Percentiles rank a stretch among this genome's conserved stretches.
Conservation (phyloP, 2,329 filamentous ascomycete species). For the Nigrograna mackinnonii region DNA sequence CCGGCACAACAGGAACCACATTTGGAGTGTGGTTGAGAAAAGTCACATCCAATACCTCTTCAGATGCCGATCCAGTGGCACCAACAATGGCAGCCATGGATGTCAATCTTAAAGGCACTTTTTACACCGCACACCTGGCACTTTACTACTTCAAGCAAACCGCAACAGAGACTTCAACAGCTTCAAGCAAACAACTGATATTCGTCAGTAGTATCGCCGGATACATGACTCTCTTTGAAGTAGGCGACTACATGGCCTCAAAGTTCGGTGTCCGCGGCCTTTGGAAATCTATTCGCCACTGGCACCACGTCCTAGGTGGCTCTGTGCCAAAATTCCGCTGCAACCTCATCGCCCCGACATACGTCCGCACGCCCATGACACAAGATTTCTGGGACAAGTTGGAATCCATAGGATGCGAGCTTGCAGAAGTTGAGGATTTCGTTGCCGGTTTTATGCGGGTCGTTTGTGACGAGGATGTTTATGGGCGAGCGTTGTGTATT, state of each 20-base stretch:
- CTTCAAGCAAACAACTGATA: slow-evolving; percentile 16
- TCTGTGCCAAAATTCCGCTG: slow-evolving; percentile 6
- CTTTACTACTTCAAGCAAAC: slow-evolving; percentile 31
- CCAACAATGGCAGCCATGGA: slow-evolving; percentile 25
- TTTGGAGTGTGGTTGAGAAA: slow-evolving; percentile 14
- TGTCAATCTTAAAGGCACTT: slow-evolving; percentile 28
- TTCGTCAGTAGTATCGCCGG: slow-evolving; percentile 19
- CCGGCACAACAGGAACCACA: slow-evolving; percentile 17
- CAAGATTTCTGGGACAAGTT: slow-evolving; percentile 3
- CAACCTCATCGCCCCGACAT: slow-evolving; percentile 21
- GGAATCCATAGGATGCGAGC: slow-evolving; percentile 6
- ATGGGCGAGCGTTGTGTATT: slow-evolving; percentile 14
- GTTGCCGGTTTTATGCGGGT: slow-evolving; percentile 15
- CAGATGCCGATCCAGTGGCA: slow-evolving; percentile 18
- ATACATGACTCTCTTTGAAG: slow-evolving; percentile 12
- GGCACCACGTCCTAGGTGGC: slow-evolving; percentile 4
- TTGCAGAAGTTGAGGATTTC: slow-evolving; percentile 17
- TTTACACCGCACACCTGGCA: slow-evolving; percentile 30
- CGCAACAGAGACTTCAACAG: background rate
- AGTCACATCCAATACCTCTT: too few species aligned
- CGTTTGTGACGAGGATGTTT: slow-evolving; percentile 15
- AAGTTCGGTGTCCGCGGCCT: slow-evolving; percentile 21
- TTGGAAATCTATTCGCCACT: slow-evolving; percentile 12
- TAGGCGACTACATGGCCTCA: slow-evolving; percentile 14
- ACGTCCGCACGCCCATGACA: slow-evolving; percentile 15